Base-by-base conservation (phyloP, 495 filamentous ascomycete genomes). In the Xylaria scruposa region DNA sequence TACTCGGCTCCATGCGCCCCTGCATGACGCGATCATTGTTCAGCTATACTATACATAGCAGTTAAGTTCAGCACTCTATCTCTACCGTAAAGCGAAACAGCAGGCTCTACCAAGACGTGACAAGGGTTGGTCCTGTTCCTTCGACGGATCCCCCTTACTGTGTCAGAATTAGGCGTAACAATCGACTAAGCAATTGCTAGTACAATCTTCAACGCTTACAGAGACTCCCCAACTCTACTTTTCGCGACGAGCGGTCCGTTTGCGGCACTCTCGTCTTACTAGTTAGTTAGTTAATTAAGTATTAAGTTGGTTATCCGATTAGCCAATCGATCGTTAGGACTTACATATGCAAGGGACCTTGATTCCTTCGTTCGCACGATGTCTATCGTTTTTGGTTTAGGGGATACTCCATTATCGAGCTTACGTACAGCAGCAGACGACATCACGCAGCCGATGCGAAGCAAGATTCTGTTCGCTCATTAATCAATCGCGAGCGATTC, bases 51-150 rank as follows among this genome's bases (percentile, higher is more conserved):
- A 21, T 56, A 56, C 12, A 31, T 31, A 24, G 53, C 5, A 54
- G n/a, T 36, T 7, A 1, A 9, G 58, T 60, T 6, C 33, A 38
- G 33, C 56, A 59, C 17, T 31, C 5, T 38, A 38, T 33, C n/a
- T 60, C 17, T 21, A 36, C 17, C 33, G 8, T 12, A 19, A 8
- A 21, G 17, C 36, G 33, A 60, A 19, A 38, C 17, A 15, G 21
- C 17, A 60, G 19, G 58, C 17, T 19, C 31, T n/a, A 38, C n/a
- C n/a, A 33, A 60, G 38, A 21, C 19, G 33, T 3, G 15, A 60
- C 58, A 60, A 12, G 58, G 31, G 38, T 19, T 60, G 19, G 58
- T 21, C 19, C 33, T 31, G 38, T 60, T 60, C 58, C 58, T 60
- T 38, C 33, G 31, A 38, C 19, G 19, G n/a, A 38, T 60, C 58